Base-by-base conservation (phyloP, 2,329 filamentous ascomycete genomes). In the Beauveria sp. region DNA sequence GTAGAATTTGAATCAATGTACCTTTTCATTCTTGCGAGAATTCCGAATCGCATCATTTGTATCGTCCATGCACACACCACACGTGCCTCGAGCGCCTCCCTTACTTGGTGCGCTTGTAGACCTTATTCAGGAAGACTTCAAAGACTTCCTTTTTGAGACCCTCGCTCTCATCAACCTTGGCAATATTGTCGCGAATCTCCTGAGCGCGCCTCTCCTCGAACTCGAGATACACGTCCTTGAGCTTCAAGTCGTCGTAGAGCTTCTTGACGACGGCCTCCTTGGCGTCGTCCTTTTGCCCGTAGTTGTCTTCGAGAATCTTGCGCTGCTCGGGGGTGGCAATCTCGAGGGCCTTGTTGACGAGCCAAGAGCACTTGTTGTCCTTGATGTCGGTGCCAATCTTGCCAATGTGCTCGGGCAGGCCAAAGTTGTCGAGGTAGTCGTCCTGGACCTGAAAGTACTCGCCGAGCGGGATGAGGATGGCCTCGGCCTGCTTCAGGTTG, bases 401-500 rank as follows among this genome's bases (percentile, higher is more conserved):
- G 76, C 95, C 95, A 73, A 99, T 95, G 71, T 92, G 85, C 70
- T 91, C 86, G 45, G 95, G 92, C 69, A 93, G 87, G 69, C 93
- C 95, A 72, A 95, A 99, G 79, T 96, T 96, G 82, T 99, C 95
- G 58, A 99, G 90, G 79, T 95, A 99, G 81, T 99, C 95, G 75
- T 99, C 95, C 78, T 99, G 95, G 66, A 96, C 86, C 79, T 99
- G 95, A 85, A 99, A 99, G 82, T 99, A 99, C 80, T 98, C 93
- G 72, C 95, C 95, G 75, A 98, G 90, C 24, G 93, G 93, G 67
- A 99, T 96, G 63, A 99, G 86, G 72, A 99, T 97, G 67, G 93
- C 87, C 75, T 95, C 86, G 50, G 91, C 89, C 71, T 90, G 88
- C 78, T 93, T 88, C 64, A 99, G 86, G 81, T 97, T 98, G 77